Evolutionary conservation across 805 yeast genomes (phyloP).

Genomic region (Schwanniomyces vanrijiae): DNA sequence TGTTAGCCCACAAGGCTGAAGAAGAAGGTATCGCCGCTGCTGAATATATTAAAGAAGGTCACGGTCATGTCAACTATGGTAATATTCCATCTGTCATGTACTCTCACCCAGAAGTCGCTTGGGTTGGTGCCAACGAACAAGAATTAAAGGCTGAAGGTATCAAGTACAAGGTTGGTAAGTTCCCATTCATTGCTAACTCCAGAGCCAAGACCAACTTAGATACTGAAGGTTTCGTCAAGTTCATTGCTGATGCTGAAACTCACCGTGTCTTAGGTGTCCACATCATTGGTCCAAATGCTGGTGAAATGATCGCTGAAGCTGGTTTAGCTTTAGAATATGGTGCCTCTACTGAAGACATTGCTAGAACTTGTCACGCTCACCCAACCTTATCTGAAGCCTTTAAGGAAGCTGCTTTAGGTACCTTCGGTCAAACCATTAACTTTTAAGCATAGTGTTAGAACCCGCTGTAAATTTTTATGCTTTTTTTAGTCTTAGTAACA

Average conservation of each 20-base stretch:
- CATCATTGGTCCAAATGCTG: slow-evolving; percentile 97
- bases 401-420: slow-evolving; percentile 95
- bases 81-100: slow-evolving; percentile 99
- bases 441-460: slow-evolving; percentile 40
- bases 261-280: slow-evolving; percentile 96
- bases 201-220: slow-evolving; percentile 98
- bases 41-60: slow-evolving; percentile 88
- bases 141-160: slow-evolving; percentile 91
- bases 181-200: slow-evolving; percentile 98
- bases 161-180: slow-evolving; percentile 91
- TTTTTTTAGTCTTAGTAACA: not conserved
- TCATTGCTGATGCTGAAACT: slow-evolving; percentile 94
- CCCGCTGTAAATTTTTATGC: slow-evolving; percentile 1
- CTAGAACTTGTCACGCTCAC: slow-evolving; percentile 98
- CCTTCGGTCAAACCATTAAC: slow-evolving; percentile 90
- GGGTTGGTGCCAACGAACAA: slow-evolving; percentile 97
- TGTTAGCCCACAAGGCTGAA: slow-evolving; percentile 99
- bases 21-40: slow-evolving; percentile 99
- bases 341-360: slow-evolving; percentile 96
- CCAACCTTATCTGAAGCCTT: slow-evolving; percentile 98
- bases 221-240: slow-evolving; percentile 96
- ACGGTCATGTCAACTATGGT: slow-evolving; percentile 97
- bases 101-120: slow-evolving; percentile 98
- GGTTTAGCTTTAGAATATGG: slow-evolving; percentile 98
- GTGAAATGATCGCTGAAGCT: slow-evolving; percentile 99